Evolutionary conservation across 345 rosid species (phyloP), one percentile per base, ranked within the genome.

Genomic region (Streptanthus diversifolius): DNA sequence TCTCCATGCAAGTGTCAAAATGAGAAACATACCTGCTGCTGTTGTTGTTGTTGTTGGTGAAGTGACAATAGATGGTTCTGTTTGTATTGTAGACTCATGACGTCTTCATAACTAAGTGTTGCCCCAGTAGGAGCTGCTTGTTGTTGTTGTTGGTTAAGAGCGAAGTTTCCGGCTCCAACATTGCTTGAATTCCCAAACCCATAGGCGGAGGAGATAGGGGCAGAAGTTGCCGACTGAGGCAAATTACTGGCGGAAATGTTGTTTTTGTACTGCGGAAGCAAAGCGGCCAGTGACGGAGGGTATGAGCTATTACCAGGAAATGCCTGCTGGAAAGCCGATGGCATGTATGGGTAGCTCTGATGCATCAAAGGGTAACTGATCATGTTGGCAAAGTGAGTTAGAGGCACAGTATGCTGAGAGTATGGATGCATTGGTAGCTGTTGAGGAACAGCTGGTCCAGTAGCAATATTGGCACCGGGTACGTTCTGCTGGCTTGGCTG

Each of bases 401-500:
- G 48, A 25, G 95, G 93, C 80, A 90, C 85, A 9, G 87, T 78
- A 64, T 85, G 97, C 35, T 92, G 98, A 4, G 95, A 79, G 74
- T 88, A 92, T 5, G 96, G 91, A 74, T 88, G 97, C 85, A 90
- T 79, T 22, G 95, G 80, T 54, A 92, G 84, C 73, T 88, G 97
- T 53, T 90, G 98, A 0, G 90, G 95, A 74, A 87, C 84, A 47
- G 88, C 71, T 17, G 93, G 90, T 67, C 96, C 96, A 0, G 87
- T 81, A 30, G 97, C 88, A 63, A 83, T 82, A 24, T 67, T 82
- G 19, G 81, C 88, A 70, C 85, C 83, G 30, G 93, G 79, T 63
- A 77, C 75, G 29, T 72, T 79, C 83, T 88, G 96, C 18, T 70
- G 85, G 70, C 81, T 83, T 78, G 82, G 86, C 81, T 85, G 96